Base-by-base conservation (phyloP, 2,329 filamentous ascomycete genomes). In the Diplodia scrobiculata region DNA sequence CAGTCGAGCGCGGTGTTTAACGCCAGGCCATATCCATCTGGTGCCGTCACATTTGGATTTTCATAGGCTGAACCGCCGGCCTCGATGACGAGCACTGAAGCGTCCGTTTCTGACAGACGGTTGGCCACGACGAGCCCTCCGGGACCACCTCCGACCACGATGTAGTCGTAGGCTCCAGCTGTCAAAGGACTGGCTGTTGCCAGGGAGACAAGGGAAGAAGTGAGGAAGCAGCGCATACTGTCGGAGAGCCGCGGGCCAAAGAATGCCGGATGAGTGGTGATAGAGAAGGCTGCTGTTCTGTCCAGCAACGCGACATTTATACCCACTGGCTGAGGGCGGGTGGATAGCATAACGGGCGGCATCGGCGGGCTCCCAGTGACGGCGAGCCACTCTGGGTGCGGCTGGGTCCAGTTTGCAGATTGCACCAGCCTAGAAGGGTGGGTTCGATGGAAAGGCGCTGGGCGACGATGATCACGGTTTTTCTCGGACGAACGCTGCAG, bases 21-120 rank as follows among this genome's bases (percentile, higher is more conserved):
- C 7, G 70, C 71, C 4, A 66, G 60, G 9, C 70, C 70, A 32
- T 70, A 76, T n/a, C 70, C 71, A 5, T 55, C 29, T 5, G 71
- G 68, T 1, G 70, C 69, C 1, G 72, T 76, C 1, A 77, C 75
- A 58, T 74, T 73, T 3, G 71, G 68, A 36, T 76, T 75, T 59
- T 70, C 67, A 60, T 69, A 72, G 7, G 71, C 74, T 3, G 70
- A 71, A 54, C 68, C 73, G 25, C 69, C 69, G n/a, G 69, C 69
- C 50, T 71, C 69, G 36, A 71, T 67, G 13, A 71, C 72, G 2
- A 80, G 75, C 25, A 81, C 73, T 5, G 70, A 75, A 36, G 82
- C 82, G 4, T 83, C 77, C 4, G 79, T 76, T 69, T 85, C 81
- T 1, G 84, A 82, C 5, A 86, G 79, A 32, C 84, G 81, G 10